These are phyloP conservation scores for Paraleonurus japonicus DNA, from an alignment of 257 asterid genomes.

Conservation along the genomic window DNA sequence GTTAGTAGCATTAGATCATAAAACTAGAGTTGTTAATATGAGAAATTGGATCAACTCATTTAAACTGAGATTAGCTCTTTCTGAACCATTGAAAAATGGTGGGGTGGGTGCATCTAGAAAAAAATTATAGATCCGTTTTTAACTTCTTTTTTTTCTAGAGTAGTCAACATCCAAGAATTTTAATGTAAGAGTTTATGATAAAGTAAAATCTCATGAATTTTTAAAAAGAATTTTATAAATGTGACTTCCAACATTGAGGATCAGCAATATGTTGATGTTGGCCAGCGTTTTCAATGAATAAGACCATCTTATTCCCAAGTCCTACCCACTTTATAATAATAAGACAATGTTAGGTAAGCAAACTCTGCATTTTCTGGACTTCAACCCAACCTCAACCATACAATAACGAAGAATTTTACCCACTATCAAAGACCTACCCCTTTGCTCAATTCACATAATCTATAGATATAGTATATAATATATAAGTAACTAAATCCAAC, in stretches of 20 bases:
- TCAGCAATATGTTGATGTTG: not conserved
- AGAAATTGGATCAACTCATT: no score
- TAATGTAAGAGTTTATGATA: not conserved
- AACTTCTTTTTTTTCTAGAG: not conserved
- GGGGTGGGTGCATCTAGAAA: not conserved
- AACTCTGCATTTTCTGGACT: conserved; percentile 10
- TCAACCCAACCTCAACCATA: no score
- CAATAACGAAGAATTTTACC: not conserved
- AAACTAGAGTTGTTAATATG: not conserved
- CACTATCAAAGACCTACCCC: not conserved
- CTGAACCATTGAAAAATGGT: no score
- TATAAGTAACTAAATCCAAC: no score
- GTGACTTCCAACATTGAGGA: not conserved
- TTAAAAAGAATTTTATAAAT: no score
- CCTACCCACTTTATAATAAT: no score
- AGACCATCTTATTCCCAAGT: no score
- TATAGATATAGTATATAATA: no score
- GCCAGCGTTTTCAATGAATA: not conserved
- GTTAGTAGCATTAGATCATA: not conserved
- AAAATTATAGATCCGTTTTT: no score
- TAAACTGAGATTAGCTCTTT: no score
- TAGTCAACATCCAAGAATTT: not conserved
- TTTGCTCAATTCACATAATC: not conserved
- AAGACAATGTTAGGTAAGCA: not conserved
- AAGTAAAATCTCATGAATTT: not conserved